phyloP scores from a whole-genome alignment of 305 asterid genomes.

The Solanum aculeatissimum region DNA sequence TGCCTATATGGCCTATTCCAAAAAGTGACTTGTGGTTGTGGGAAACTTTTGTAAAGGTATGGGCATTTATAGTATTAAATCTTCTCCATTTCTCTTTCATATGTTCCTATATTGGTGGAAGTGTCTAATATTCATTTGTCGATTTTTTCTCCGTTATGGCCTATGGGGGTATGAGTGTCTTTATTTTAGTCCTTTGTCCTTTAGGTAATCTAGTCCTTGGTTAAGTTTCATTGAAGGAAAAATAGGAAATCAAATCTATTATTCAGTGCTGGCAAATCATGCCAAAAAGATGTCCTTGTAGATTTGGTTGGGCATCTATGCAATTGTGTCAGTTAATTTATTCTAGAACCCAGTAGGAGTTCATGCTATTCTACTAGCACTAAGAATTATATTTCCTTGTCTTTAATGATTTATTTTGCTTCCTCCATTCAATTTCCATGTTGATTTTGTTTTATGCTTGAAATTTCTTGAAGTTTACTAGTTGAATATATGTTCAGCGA shows the following conservation, averaged over 20 bases:
- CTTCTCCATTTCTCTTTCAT: not conserved
- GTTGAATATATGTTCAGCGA: slow-evolving; percentile 23
- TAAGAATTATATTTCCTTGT: not conserved
- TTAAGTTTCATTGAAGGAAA: not conserved
- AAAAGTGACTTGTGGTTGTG: too few species aligned
- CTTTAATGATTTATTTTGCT: not conserved
- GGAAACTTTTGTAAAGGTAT: not conserved
- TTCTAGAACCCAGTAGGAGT: not conserved
- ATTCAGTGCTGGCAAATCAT: not conserved
- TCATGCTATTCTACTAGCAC: not conserved
- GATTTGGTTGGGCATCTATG: not conserved
- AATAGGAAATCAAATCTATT: not conserved
- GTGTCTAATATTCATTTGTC: not conserved
- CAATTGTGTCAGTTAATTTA: not conserved
- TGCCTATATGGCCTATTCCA: not conserved
- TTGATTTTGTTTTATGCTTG: not conserved
- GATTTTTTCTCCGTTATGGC: not conserved
- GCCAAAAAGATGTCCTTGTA: not conserved
- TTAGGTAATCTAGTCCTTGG: not conserved
- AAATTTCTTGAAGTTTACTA: not conserved
- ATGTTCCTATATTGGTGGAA: not conserved
- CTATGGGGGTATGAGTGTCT: not conserved
- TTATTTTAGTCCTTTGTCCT: not conserved
- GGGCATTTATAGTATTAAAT: not conserved
- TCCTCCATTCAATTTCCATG: not conserved